A percentile compares a stretch with the other conserved stretches of the same genome.
Evolutionary conservation across 2,329 filamentous ascomycete genomes (phyloP).

Genomic region (Clonostachys solani): DNA sequence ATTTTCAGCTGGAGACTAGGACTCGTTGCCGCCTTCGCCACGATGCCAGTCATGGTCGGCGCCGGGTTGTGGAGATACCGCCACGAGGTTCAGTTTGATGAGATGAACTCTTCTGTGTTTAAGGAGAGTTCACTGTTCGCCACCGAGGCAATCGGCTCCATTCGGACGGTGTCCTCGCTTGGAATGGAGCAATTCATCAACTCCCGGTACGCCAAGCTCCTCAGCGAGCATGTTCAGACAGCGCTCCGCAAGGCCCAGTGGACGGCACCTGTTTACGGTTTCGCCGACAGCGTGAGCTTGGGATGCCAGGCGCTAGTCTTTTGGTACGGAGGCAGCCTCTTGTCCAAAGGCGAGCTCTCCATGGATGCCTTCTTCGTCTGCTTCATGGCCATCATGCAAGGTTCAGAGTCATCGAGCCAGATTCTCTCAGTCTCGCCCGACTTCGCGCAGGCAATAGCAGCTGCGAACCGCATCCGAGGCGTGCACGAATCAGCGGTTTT

Average conservation of each 20-base stretch:
- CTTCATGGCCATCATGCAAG: constrained; percentile 45
- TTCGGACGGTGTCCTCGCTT: constrained; percentile 88
- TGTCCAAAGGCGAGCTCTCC: constrained; percentile 51
- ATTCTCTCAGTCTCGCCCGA: constrained; percentile 4
- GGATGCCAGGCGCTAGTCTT: constrained; percentile 83
- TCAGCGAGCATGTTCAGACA: constrained; percentile 16
- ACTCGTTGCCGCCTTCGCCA: too few relatives aligned
- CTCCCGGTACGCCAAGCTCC: constrained; percentile 58
- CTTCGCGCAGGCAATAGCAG: neutral
- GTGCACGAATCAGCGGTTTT: neutral
- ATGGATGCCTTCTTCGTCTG: constrained; percentile 48
- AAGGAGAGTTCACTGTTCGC: constrained; percentile 48
- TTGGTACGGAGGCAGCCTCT: constrained; percentile 83
- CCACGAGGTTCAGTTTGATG: too few relatives aligned
- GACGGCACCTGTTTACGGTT: constrained; percentile 57
- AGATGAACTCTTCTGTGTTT: too few relatives aligned
- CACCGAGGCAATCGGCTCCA: constrained; percentile 89
- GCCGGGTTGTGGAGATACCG: too few relatives aligned
- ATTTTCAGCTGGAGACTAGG: too few relatives aligned
- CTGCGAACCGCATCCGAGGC: too few relatives aligned
- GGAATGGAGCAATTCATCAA: constrained; percentile 83
- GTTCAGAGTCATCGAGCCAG: constrained; percentile 20
- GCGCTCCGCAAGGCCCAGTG: constrained; percentile 44
- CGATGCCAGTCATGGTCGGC: too few relatives aligned
- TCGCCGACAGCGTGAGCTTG: constrained; percentile 65